Conservation (phyloP, 176 grass and related monocot genomes). For the Pontederia crassipes region DNA sequence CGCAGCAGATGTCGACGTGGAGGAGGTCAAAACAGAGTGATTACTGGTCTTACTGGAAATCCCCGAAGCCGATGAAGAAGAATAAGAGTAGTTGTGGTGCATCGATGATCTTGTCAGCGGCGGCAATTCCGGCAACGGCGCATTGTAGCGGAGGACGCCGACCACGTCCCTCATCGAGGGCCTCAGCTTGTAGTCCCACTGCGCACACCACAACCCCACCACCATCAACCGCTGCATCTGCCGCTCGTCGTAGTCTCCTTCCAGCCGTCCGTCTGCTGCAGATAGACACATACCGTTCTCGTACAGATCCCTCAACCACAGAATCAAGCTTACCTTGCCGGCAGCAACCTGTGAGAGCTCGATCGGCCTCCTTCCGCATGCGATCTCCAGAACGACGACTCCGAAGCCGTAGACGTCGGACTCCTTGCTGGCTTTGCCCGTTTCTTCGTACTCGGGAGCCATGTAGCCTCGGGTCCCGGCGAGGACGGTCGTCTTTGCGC, state of each 20-base stretch:
- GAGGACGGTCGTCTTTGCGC: neutral
- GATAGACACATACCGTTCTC: neutral
- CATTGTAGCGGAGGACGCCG: neutral
- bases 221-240: conserved; percentile 5
- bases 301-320: conserved; percentile 9
- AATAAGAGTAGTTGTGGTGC: too few species aligned
- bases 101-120: too few species aligned
- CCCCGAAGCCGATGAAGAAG: too few species aligned
- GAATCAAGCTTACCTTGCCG: conserved; percentile 4
- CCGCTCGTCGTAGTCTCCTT: neutral
- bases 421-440: conserved; percentile 12
- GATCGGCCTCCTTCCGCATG: neutral
- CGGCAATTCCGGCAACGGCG: neutral
- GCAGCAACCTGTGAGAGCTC: neutral
- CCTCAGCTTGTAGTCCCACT: neutral
- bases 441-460: conserved; percentile 11
- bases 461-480: conserved; percentile 13
- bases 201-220: conserved; percentile 13
- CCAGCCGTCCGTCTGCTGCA: neutral
- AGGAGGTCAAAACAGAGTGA: too few species aligned
- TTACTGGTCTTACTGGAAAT: too few species aligned
- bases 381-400: conserved; percentile 12
- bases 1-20: too few species aligned
- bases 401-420: conserved; percentile 18
- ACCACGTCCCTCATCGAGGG: conserved; percentile 8